These are phyloP conservation scores for Pyricularia pennisetigena DNA, from an alignment of 2,329 filamentous ascomycete genomes.

Conservation along the genomic window DNA sequence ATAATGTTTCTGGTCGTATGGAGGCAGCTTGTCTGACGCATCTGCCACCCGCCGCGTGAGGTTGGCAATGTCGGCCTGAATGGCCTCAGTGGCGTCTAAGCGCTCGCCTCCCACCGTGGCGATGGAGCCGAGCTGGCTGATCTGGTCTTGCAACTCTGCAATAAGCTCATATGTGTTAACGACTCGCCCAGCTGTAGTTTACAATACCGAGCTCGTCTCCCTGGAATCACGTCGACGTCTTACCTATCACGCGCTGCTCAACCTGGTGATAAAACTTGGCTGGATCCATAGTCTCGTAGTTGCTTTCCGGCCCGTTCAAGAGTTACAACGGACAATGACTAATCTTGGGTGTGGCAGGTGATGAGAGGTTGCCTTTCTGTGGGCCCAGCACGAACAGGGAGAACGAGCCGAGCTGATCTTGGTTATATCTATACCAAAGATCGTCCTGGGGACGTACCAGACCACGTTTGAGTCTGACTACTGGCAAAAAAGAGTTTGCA, in stretches of 20 bases:
- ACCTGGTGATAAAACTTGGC: slow-evolving; percentile 3
- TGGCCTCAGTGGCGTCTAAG: slow-evolving; percentile 70
- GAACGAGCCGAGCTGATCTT: not conserved
- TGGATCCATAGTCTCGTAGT: not conserved
- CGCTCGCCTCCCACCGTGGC: slow-evolving; percentile 62
- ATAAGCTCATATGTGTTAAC: not conserved
- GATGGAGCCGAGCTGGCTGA: slow-evolving; percentile 55
- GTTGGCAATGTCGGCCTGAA: slow-evolving; percentile 67
- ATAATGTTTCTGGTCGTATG: slow-evolving; percentile 85
- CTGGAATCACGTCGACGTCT: not conserved
- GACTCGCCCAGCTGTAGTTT: not conserved
- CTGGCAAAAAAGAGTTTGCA: not conserved
- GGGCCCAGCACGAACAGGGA: not conserved
- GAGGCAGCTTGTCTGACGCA: slow-evolving; percentile 69
- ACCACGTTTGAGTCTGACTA: not conserved
- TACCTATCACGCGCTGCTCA: slow-evolving; percentile 1
- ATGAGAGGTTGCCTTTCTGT: not conserved
- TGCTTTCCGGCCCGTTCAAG: not conserved
- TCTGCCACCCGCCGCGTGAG: slow-evolving; percentile 81
- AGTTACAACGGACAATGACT: not conserved
- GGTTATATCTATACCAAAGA: not conserved
- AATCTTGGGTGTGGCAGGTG: not conserved
- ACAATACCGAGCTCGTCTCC: not conserved
- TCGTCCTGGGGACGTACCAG: not conserved
- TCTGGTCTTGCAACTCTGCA: slow-evolving; percentile 65